A percentile compares a stretch with the other conserved stretches of the same genome.
These are phyloP conservation scores for Astragalus glycyphyllos DNA, from an alignment of 306 rosid species.

Conservation along the genomic window DNA sequence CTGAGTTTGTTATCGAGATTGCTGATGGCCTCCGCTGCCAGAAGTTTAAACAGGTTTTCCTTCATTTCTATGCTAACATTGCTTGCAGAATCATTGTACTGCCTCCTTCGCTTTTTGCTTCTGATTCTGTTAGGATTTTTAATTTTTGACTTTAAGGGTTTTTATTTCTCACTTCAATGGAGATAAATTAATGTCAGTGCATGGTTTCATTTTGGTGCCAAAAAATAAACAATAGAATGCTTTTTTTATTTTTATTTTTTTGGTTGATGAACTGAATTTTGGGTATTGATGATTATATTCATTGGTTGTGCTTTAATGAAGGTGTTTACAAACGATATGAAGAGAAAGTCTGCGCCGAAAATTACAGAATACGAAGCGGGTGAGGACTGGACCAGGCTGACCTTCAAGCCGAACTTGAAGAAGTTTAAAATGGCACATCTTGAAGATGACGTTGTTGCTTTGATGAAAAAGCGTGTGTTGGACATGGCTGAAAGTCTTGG, in stretches of 20 bases:
- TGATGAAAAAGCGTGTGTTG: conserved; percentile 89
- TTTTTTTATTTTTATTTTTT: no score
- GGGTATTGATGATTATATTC: no score
- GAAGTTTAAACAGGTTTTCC: conserved; percentile 87
- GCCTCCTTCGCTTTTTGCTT: no score
- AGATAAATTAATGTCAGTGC: no score
- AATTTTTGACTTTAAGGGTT: no score
- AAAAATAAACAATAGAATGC: no score
- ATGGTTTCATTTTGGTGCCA: background rate
- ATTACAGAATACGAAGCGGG: conserved; percentile 74
- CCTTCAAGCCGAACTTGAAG: conserved; percentile 85
- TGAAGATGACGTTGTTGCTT: conserved; percentile 93
- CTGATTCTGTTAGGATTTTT: no score
- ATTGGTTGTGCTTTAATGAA: conserved; percentile 37
- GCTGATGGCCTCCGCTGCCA: conserved; percentile 82
- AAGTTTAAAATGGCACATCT: conserved; percentile 85
- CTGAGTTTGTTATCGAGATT: conserved; percentile 85
- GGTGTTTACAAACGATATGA: conserved; percentile 87
- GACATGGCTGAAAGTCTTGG: conserved; percentile 97
- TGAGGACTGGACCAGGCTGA: conserved; percentile 93
- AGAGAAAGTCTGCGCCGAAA: conserved; percentile 67
- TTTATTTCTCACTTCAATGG: no score
- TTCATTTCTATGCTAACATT: no score
- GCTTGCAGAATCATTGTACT: no score
- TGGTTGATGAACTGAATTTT: background rate